A percentile compares a stretch with the other conserved stretches of the same genome.
Evolutionary conservation across 1,139 yeast genomes (phyloP).

Genomic region (Kurtzmaniella natalensis): DNA sequence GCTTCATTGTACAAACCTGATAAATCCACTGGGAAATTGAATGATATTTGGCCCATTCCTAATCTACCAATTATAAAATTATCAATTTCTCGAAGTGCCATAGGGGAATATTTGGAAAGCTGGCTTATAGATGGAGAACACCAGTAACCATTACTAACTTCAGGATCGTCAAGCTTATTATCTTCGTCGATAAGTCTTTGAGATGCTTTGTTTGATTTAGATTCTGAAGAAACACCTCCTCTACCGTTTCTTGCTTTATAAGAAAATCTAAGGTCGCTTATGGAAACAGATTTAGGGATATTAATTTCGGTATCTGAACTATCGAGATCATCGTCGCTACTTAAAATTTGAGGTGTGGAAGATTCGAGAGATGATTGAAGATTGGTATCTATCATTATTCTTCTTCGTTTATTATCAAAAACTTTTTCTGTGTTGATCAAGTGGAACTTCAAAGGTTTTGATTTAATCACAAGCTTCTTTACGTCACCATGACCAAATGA

Average conservation of each 20-base stretch:
- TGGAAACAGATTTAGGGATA: slow-evolving; percentile 1
- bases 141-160: slow-evolving; percentile 60
- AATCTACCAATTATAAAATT: slow-evolving; percentile 74
- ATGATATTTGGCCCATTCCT: slow-evolving; percentile 73
- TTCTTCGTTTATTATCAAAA: slow-evolving; percentile 28
- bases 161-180: slow-evolving; percentile 6
- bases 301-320: slow-evolving; percentile 4
- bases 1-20: slow-evolving; percentile 33
- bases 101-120: slow-evolving; percentile 41
- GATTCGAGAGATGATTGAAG: slow-evolving; percentile 10
- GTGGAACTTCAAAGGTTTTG: slow-evolving; percentile 41
- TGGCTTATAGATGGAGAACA: slow-evolving; percentile 65
- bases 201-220: not conserved
- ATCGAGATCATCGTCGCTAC: slow-evolving; percentile 15
- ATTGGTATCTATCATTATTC: slow-evolving; percentile 19
- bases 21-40: slow-evolving; percentile 68
- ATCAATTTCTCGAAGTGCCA: slow-evolving; percentile 54
- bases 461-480: slow-evolving; percentile 35
- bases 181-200: slow-evolving; percentile 4
- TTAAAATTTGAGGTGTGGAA: slow-evolving; percentile 13
- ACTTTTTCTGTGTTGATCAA: slow-evolving; percentile 43
- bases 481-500: slow-evolving; percentile 15
- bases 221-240: slow-evolving; percentile 1
- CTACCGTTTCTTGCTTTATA: slow-evolving; percentile 11
- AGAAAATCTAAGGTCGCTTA: slow-evolving; percentile 11